Percentiles rank a stretch among this genome's conserved stretches.
phyloP scores from a whole-genome alignment of 2,329 filamentous ascomycete species.

The Paracoccidioides brasiliensis region DNA sequence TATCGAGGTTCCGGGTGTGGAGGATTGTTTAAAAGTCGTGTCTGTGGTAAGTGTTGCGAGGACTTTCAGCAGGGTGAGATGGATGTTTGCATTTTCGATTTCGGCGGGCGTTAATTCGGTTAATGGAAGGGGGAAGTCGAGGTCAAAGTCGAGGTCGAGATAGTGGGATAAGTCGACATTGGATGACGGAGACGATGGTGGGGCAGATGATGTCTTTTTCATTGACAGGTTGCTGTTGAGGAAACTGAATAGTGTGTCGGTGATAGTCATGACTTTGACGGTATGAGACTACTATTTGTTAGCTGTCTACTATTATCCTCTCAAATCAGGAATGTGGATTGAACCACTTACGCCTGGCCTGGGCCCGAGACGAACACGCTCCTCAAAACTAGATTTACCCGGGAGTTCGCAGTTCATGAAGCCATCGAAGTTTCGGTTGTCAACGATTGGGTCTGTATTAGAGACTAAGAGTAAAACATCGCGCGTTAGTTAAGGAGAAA shows the following conservation, averaged over 20 bases:
- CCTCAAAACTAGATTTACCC: conserved; percentile 24
- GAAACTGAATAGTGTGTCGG: conserved; percentile 24
- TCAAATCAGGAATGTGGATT: neutral
- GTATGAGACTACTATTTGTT: conserved; percentile 21
- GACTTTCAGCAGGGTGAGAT: conserved; percentile 23
- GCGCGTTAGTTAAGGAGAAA: neutral
- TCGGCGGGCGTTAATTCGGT: conserved; percentile 25
- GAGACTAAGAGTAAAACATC: conserved; percentile 16
- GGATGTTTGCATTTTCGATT: conserved; percentile 22
- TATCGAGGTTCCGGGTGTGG: neutral
- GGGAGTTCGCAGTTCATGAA: conserved; percentile 31
- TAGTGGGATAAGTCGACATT: neutral
- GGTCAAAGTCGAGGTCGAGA: conserved; percentile 4
- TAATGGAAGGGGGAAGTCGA: conserved; percentile 11
- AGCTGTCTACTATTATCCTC: conserved; percentile 12
- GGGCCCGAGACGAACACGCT: conserved; percentile 27
- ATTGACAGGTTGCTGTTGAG: conserved; percentile 15
- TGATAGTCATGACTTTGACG: conserved; percentile 22
- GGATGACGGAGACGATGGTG: neutral
- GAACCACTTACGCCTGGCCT: conserved; percentile 22
- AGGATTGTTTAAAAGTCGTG: neutral
- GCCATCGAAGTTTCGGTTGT: conserved; percentile 26
- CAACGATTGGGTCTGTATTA: conserved; percentile 17
- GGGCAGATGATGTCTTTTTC: neutral
- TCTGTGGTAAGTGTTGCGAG: conserved; percentile 9